Percentiles rank a stretch among this genome's conserved stretches.
Evolutionary conservation across 495 filamentous ascomycete species (phyloP).

Genomic region (Penicillium goetzii): DNA sequence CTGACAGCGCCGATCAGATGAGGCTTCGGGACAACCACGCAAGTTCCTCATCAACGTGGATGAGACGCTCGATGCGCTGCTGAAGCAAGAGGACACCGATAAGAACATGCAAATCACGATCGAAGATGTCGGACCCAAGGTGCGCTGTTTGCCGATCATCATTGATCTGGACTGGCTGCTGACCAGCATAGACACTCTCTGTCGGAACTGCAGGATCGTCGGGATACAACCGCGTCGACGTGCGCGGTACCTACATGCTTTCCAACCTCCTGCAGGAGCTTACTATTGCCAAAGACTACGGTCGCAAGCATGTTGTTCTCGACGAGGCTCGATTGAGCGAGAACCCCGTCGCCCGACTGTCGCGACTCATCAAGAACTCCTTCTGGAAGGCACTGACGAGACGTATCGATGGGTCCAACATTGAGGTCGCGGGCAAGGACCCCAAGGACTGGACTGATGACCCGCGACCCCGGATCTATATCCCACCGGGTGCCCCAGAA

Average conservation of each 20-base stretch:
- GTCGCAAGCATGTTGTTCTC: constrained; percentile 80
- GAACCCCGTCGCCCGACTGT: constrained; percentile 86
- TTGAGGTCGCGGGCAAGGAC: constrained; percentile 81
- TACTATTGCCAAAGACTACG: constrained; percentile 83
- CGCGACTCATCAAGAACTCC: constrained; percentile 78
- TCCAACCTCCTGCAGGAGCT: constrained; percentile 95
- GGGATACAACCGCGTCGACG: constrained; percentile 79
- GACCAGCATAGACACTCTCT: constrained; percentile 61
- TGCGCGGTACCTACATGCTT: constrained; percentile 93
- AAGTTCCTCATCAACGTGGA: constrained; percentile 81
- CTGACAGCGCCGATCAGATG: constrained; percentile 47
- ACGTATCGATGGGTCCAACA: constrained; percentile 84
- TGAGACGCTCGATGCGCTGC: constrained; percentile 68
- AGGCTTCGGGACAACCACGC: constrained; percentile 54
- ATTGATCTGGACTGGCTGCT: not conserved
- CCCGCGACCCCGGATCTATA: constrained; percentile 87
- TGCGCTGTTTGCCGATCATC: constrained; percentile 34
- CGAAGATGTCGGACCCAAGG: constrained; percentile 93
- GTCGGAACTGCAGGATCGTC: constrained; percentile 84
- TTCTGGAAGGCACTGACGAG: constrained; percentile 92
- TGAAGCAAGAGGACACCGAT: constrained; percentile 86
- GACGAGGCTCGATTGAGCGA: constrained; percentile 88
- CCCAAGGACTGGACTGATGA: constrained; percentile 91
- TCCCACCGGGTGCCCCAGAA: constrained; percentile 81
- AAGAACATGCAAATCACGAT: constrained; percentile 94